Evolutionary conservation across 371 early-diverging fungal genomes (phyloP).

Genomic region (Mortierella sp.): DNA sequence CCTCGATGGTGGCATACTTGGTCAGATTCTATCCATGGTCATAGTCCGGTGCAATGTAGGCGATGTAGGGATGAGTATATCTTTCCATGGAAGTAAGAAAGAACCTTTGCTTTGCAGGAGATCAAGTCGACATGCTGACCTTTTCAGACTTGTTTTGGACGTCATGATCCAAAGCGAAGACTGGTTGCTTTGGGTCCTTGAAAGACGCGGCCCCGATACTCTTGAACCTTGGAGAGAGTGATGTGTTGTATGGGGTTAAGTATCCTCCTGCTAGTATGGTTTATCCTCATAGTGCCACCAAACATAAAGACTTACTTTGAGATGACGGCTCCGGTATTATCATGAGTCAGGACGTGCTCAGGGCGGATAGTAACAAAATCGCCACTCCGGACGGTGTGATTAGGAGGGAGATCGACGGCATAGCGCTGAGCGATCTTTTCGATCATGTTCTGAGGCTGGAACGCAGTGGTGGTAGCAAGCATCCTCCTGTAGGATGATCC

Average conservation of each 20-base stretch:
- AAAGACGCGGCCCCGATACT: slow-evolving; percentile 89
- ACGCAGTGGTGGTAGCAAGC: slow-evolving; percentile 37
- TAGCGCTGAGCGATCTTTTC: slow-evolving; percentile 94
- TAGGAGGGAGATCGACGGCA: slow-evolving; percentile 76
- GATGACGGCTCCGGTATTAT: slow-evolving; percentile 96
- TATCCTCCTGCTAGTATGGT: too few species aligned
- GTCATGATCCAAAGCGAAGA: slow-evolving; percentile 97
- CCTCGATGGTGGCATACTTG: slow-evolving; percentile 88
- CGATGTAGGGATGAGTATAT: too few species aligned
- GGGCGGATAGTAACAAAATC: slow-evolving; percentile 95
- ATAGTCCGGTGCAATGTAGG: background rate
- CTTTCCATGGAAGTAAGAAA: too few species aligned
- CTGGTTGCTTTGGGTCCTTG: slow-evolving; percentile 83
- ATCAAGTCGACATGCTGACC: slow-evolving; percentile 43
- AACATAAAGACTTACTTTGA: slow-evolving; percentile 69
- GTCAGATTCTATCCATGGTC: slow-evolving; percentile 67
- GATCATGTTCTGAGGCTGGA: slow-evolving; percentile 80
- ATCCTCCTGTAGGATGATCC: slow-evolving; percentile 24
- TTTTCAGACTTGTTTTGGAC: slow-evolving; percentile 92
- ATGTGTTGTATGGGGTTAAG: too few species aligned
- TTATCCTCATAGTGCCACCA: too few species aligned
- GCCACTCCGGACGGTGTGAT: slow-evolving; percentile 80
- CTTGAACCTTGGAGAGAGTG: slow-evolving; percentile 73
- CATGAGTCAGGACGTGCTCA: slow-evolving; percentile 93
- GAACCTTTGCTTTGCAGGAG: too few species aligned